Evolutionary conservation across 108 stramenopile species (phyloP).

Genomic region (Aurantiochytrium sp.): DNA sequence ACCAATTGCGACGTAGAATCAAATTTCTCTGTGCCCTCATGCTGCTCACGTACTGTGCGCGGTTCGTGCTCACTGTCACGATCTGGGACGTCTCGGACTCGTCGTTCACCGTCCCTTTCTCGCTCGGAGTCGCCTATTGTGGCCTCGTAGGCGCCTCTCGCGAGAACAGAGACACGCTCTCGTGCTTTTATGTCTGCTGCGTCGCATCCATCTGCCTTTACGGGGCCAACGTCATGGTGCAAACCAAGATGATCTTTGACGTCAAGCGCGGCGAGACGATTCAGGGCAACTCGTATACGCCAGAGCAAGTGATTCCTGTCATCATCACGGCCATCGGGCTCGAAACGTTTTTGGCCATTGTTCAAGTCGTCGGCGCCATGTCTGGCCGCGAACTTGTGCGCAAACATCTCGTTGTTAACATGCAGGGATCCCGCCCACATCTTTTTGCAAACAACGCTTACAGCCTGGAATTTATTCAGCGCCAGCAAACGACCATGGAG

Average conservation of each 20-base stretch:
- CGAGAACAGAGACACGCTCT: background rate
- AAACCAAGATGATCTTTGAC: background rate
- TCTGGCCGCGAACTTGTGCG: background rate
- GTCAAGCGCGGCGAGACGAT: background rate
- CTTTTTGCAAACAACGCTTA: background rate
- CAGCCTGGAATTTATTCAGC: background rate
- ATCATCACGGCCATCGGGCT: background rate
- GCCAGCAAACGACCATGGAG: background rate
- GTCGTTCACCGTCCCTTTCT: background rate
- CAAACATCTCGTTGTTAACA: background rate
- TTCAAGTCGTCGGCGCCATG: background rate
- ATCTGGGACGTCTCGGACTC: background rate
- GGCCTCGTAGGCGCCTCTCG: background rate
- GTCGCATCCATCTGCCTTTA: background rate
- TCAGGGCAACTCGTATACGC: background rate
- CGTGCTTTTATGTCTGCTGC: constrained; percentile 11
- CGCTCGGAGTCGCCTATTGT: constrained; percentile 5
- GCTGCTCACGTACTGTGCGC: background rate
- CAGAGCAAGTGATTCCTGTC: background rate
- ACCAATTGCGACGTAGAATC: background rate
- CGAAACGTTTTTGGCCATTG: background rate
- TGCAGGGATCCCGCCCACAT: background rate
- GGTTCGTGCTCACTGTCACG: background rate
- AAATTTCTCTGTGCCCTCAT: background rate
- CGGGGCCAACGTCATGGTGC: background rate